Base-by-base conservation (phyloP, 75 land plant species). In the Picea sitchensis region DNA sequence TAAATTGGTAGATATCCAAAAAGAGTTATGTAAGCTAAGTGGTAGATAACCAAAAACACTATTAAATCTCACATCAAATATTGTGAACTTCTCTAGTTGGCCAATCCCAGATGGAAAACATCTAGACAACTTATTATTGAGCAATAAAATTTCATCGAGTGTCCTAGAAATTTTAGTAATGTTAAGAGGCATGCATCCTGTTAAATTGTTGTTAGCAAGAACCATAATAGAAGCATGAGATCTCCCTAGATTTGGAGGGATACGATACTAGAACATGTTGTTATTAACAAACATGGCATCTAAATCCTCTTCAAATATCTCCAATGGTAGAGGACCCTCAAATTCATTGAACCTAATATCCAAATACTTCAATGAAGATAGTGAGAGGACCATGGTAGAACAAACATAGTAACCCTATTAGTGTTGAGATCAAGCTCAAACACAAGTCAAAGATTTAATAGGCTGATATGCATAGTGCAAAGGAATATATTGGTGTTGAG, bases 361-460 rank as follows among this genome's bases (percentile, higher is more conserved):
- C 63, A 90, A 64, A 79, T 76, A 90, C 15, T 59, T 81, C 65
- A 90, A 83, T n/a, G 77, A 26, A 2, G 91, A 90, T 14, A 94
- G 68, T 0, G 80, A 73, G 59, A 94, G 83, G 4, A 86, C 83
- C 41, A 86, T 94, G 1, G 20, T 18, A 0, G 96, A 94, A 64
- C 92, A 94, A 15, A 34, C 15, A 94, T 94, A 51, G 73, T 83
- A 62, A 94, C 84, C 63, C 90, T 82, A 85, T 93, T 93, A 86
- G 91, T 93, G 81, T 90, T 88, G 81, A 93, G 57, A 79, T 89
- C 89, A 26, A 89, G 87, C 87, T 89, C 91, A 80, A 80, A 84
- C 31, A 89, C 82, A 32, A 75, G 76, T 31, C 30, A 32, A 57
- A 89, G 74, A 31, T 73, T 62, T 64, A 61, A 54, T 62, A 89